Evolutionary conservation across 257 asterid genomes (phyloP), one percentile per base, ranked within the genome.

Genomic region (Penstemon davidsonii): DNA sequence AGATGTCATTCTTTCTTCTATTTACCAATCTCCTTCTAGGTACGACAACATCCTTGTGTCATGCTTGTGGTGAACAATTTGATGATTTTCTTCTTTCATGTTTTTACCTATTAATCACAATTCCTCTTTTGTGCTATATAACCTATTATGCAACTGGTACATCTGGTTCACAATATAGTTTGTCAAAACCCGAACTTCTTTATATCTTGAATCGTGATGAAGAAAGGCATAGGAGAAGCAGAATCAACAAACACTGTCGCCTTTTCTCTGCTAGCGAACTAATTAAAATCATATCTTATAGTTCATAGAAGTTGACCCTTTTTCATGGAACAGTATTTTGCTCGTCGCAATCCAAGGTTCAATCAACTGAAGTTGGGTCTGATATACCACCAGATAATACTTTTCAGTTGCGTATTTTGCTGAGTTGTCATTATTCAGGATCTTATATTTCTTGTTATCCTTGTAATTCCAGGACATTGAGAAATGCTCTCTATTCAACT

Each of bases 401-500:
- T 76, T 18, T 63, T 36, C 41, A 52, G 64, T 61, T 70, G 44
- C 71, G 64, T 46, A 37, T 56, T 42, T 60, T 65, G 40, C 53
- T 51, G 60, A 72, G 8, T 41, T 59, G 38, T 64, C 70, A 45
- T 70, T 76, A 73, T 66, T 62, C 39, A 33, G 58, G 56, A 64
- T 76, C 60, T 62, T 64, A 62, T 25, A 9, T 66, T 62, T 71
- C 63, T 68, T 67, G 71, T 75, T 70, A 25, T 55, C 55, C 80
- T 42, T 85, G 73, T 63, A 49, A 68, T 59, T 73, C 70, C 80
- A 93, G 97, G 92, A 80, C 81, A 67, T 47, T 80, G 76, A 71
- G 80, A 83, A 75, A 64, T 71, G 86, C 85, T 62, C 66, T 85
- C 45, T 73, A 73, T 56, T 88, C 96, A 37, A 82, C 86, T 69